Base-by-base conservation (phyloP, 345 rosid genomes). In the Barbarea vulgaris region DNA sequence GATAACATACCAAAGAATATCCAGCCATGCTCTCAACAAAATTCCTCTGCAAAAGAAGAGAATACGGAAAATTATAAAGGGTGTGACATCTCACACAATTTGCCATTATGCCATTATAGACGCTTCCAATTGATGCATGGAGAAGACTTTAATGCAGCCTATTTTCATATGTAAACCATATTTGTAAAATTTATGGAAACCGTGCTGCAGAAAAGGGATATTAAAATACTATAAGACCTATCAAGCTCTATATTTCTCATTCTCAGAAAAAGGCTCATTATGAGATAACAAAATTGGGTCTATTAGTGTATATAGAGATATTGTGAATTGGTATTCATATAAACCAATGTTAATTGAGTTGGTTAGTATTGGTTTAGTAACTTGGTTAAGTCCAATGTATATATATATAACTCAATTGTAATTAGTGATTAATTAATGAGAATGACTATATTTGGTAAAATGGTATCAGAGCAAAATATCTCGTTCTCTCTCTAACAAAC, bases 21-120 rank as follows among this genome's bases (percentile, higher is more conserved):
- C 99, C 99, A 62, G 97, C 99, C 99, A 95, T 92, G 83, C 99
- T 92, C 82, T 92, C 99, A 41, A 95, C 98, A 83, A 92, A 95
- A 82, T 90, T 95, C 81, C 99, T 92, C 98, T 95, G 91, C 73
- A 82, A 73, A 47, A 67, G 55, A 69, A 73, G 47, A 64, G 46
- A 36, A 18, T 22, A 53, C 3, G 31, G 1, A 75, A 59, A 33
- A 14, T 68, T 61, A 60, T 19, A 68, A 25, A 69, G 14, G 18
- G 30, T 28, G 17, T 60, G 28, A 52, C 15, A 57, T 31, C 42
- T 18, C 7, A 31, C 42, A 57, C 15, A 58, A 60, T 12, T 21
- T 37, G 30, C 31, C 13, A 37, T 37, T 37, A 39, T 22, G n/a
- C n/a, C n/a, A n/a, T n/a, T n/a, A 60, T 13, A 22, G 7, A 39